These are phyloP conservation scores for Dendrobium officinale DNA, from an alignment of 106 monocot genomes.

Conservation along the genomic window DNA sequence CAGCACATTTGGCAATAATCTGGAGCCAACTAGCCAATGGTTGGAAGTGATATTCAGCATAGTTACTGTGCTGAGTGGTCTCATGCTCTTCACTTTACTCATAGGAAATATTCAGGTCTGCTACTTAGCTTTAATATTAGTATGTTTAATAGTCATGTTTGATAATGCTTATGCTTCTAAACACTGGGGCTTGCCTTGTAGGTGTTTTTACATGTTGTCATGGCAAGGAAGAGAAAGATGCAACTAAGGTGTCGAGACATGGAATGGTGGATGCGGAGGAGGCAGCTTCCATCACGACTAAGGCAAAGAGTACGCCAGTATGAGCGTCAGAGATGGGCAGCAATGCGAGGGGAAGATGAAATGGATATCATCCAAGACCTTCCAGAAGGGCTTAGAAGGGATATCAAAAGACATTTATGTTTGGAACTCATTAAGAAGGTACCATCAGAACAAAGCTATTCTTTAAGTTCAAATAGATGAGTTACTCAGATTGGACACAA, in stretches of 20 bases:
- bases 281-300: slow-evolving; percentile 74
- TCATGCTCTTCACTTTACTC: slow-evolving; percentile 88
- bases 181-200: background rate
- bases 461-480: too few relatives aligned
- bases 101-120: slow-evolving; percentile 95
- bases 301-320: slow-evolving; percentile 78
- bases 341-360: slow-evolving; percentile 85
- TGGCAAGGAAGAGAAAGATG: slow-evolving; percentile 87
- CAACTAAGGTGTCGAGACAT: slow-evolving; percentile 78
- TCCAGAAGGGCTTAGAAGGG: slow-evolving; percentile 76
- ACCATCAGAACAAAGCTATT: background rate
- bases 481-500: too few relatives aligned
- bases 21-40: slow-evolving; percentile 88
- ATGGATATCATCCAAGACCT: slow-evolving; percentile 77
- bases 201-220: slow-evolving; percentile 90
- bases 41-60: slow-evolving; percentile 94
- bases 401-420: slow-evolving; percentile 79
- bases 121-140: background rate
- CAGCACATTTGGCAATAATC: slow-evolving; percentile 93
- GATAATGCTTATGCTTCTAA: background rate
- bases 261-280: slow-evolving; percentile 98
- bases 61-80: slow-evolving; percentile 60
- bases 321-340: slow-evolving; percentile 73
- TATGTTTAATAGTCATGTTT: background rate
- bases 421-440: slow-evolving; percentile 82